Conservation (phyloP, 1,139 yeast genomes). For the Yamadazyma diospyri region DNA sequence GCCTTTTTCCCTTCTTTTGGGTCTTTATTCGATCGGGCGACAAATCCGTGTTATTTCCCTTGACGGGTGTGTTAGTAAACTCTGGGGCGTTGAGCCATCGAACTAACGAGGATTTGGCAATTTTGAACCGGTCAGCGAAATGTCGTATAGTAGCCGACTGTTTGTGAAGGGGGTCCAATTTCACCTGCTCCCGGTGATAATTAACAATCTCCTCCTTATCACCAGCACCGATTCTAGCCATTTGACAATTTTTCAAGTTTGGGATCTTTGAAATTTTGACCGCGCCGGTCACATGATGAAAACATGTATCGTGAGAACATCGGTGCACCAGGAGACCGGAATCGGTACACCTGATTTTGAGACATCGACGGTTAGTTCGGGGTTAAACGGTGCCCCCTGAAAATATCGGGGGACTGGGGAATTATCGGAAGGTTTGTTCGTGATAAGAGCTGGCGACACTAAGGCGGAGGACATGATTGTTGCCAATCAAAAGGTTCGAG, state of each 20-base stretch:
- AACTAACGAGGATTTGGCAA: conserved; percentile 20
- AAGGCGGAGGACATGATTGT: no score
- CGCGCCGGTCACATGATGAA: conserved; percentile 1
- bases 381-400: no score
- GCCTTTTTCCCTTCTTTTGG: not conserved
- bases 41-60: no score
- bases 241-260: conserved; percentile 1
- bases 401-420: no score
- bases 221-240: conserved; percentile 7
- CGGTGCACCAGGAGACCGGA: no score
- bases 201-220: conserved; percentile 14
- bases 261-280: not conserved
- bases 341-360: no score
- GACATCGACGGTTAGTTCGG: no score
- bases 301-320: not conserved
- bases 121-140: conserved; percentile 15
- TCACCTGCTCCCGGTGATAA: conserved; percentile 16
- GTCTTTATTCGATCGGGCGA: not conserved
- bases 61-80: no score
- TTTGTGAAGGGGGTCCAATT: conserved; percentile 17
- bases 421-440: no score
- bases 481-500: no score
- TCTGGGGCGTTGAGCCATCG: conserved; percentile 19
- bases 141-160: conserved; percentile 20
- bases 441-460: no score